Evolutionary conservation across 805 yeast species (phyloP), one percentile per base, ranked within the genome.

Genomic region (Cyberlindnera maclurae): DNA sequence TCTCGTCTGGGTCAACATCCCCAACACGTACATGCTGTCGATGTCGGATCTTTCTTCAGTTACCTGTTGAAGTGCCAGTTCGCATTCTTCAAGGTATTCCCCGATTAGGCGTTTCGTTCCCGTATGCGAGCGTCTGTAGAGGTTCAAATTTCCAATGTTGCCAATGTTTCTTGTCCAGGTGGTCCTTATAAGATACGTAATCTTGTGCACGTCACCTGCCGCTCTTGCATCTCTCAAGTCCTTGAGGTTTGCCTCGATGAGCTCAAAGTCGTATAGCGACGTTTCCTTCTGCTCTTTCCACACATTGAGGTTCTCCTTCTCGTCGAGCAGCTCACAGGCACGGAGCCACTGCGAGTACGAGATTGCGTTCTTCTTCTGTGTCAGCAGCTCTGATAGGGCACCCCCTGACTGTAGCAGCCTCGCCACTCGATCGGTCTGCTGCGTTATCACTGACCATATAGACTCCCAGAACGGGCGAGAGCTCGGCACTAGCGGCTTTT

Each of bases 31-130:
- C 11, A 75, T 59, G 43, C 81, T 88, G 55, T 83, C 90, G 24
- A 85, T 42, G 6, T 59, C 68, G 11, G 40, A 30, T 11, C 42
- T 43, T 12, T 40, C 46, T 9, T 35, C 45, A 1, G 55, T 47
- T 6, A 52, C 38, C 20, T 45, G 42, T 30, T 50, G 50, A 26
- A 76, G 49, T 1, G 73, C 66, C n/a, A 55, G 43, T 40, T 78
- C 75, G 53, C 96, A 88, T 58, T 93, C 97, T 8, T 67, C 60
- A 37, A 85, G 73, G 55, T 86, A 90, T 27, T 84, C 89, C 50
- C 88, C 95, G 29, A 93, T 85, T 30, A 89, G 65, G 26, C 60
- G 55, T 55, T 90, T 90, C 0, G 97, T 90, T 4, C 98, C 97
- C 12, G 83, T 80, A 52, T 76, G 80, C 3, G 89, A 76, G 55